Percentiles rank a stretch among this genome's conserved stretches.
These are phyloP conservation scores for Berberis thunbergii DNA, from an alignment of 164 flowering plant species.

Conservation along the genomic window DNA sequence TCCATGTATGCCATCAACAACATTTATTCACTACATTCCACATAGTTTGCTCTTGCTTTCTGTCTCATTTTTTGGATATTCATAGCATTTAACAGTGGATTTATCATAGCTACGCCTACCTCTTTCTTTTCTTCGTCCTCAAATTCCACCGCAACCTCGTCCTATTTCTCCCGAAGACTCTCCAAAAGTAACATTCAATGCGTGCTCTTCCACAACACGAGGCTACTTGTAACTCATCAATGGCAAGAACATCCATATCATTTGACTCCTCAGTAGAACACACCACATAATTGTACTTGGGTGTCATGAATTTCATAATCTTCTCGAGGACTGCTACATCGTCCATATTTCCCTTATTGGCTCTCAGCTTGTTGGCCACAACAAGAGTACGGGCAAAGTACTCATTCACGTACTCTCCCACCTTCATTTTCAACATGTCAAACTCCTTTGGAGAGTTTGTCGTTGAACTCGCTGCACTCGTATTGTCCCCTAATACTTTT, in stretches of 20 bases:
- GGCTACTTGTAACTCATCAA: not conserved
- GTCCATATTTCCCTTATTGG: not conserved
- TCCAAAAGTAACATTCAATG: not conserved
- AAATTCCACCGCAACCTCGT: slow-evolving; percentile 4
- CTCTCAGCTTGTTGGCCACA: not conserved
- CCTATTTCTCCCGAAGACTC: slow-evolving; percentile 6
- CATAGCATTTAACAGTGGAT: slow-evolving; percentile 18
- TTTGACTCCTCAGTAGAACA: not conserved
- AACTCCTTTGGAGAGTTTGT: no score
- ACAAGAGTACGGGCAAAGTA: not conserved
- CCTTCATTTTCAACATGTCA: not conserved
- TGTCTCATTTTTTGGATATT: slow-evolving; percentile 9
- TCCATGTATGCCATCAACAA: not conserved
- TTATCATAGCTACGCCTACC: slow-evolving; percentile 9
- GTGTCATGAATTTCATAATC: no score
- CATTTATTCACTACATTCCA: not conserved
- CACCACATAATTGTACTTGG: no score
- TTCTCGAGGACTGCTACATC: no score
- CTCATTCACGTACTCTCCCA: not conserved
- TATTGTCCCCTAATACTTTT: not conserved
- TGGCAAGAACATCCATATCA: not conserved
- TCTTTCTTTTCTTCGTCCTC: slow-evolving; percentile 19
- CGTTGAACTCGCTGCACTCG: not conserved
- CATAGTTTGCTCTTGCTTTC: not conserved
- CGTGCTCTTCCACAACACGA: not conserved